These are phyloP conservation scores for Botrytis tulipae DNA, from an alignment of 2,329 filamentous ascomycete genomes.

Conservation along the genomic window DNA sequence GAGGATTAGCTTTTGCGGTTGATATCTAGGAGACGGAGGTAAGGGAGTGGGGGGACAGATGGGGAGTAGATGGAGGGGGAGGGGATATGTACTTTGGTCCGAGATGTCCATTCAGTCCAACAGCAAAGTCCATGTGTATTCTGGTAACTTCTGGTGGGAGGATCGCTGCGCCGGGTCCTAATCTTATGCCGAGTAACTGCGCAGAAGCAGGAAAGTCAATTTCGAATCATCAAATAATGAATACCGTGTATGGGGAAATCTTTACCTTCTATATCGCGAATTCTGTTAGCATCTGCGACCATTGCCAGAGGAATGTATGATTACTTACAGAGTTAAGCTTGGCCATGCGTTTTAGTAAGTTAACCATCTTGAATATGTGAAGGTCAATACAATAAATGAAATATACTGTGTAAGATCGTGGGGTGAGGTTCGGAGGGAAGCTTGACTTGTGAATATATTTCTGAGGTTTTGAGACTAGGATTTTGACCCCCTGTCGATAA, in stretches of 20 bases:
- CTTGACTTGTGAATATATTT: slow-evolving; percentile 22
- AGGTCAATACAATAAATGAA: not conserved
- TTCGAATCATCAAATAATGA: slow-evolving; percentile 17
- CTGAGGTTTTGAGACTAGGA: slow-evolving; percentile 19
- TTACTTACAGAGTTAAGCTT: slow-evolving; percentile 67
- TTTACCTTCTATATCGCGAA: slow-evolving; percentile 45
- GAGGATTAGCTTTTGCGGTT: not conserved
- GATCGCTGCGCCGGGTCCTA: slow-evolving; percentile 79
- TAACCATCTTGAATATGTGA: slow-evolving; percentile 46
- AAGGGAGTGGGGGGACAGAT: not conserved
- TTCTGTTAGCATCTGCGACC: slow-evolving; percentile 25
- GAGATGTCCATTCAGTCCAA: slow-evolving; percentile 63
- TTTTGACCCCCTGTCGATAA: slow-evolving; percentile 14
- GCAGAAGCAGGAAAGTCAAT: slow-evolving; percentile 26
- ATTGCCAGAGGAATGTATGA: not conserved
- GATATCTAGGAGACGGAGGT: slow-evolving; percentile 25
- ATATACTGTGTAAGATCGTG: slow-evolving; percentile 8
- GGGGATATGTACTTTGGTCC: slow-evolving; percentile 62
- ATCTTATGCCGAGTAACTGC: slow-evolving; percentile 71
- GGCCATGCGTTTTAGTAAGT: slow-evolving; percentile 67
- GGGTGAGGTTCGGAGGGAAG: slow-evolving; percentile 9
- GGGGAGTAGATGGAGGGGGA: not conserved
- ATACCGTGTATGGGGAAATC: slow-evolving; percentile 21
- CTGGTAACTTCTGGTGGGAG: slow-evolving; percentile 73
- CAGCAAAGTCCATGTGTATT: slow-evolving; percentile 72